phyloP scores from a whole-genome alignment of 352 stramenopile genomes.

The Globisporangium polare region DNA sequence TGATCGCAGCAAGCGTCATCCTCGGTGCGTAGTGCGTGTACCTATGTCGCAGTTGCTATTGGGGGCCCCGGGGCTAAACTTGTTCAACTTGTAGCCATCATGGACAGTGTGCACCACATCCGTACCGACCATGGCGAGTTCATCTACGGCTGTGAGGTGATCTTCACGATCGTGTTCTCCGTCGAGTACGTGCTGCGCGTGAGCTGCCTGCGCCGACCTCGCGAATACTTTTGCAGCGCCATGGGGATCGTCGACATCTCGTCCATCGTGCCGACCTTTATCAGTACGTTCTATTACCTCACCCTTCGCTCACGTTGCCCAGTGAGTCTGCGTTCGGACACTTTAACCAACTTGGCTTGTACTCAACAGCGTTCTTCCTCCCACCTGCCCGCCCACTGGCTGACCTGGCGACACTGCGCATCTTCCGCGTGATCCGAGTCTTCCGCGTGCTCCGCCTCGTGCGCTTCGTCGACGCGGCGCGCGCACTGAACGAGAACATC shows the following conservation, averaged over 20 bases:
- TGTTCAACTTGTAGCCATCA: conserved; percentile 49
- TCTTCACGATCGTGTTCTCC: conserved; percentile 47
- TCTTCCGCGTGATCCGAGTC: conserved; percentile 77
- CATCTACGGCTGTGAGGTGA: conserved; percentile 32
- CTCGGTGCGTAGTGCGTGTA: conserved; percentile 33
- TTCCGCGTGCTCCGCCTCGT: conserved; percentile 72
- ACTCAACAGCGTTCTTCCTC: conserved; percentile 40
- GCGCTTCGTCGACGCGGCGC: conserved; percentile 65
- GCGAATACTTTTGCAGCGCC: conserved; percentile 44
- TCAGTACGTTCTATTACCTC: conserved; percentile 24
- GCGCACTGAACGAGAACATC: conserved; percentile 72
- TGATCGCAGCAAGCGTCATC: conserved; percentile 69
- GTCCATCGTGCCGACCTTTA: conserved; percentile 42
- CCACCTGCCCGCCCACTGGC: conserved; percentile 50
- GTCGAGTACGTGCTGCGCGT: conserved; percentile 40
- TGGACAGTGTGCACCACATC: conserved; percentile 68
- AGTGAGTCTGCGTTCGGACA: background rate
- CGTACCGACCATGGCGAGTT: conserved; percentile 31
- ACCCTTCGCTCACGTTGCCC: background rate
- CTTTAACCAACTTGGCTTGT: background rate
- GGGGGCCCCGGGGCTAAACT: too few species aligned
- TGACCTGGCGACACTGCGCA: conserved; percentile 63
- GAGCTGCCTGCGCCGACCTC: conserved; percentile 29
- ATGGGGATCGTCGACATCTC: conserved; percentile 54
- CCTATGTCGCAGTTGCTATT: background rate